These are phyloP conservation scores for Protomyces inundatus DNA, from an alignment of 1,139 yeast genomes.

Conservation along the genomic window DNA sequence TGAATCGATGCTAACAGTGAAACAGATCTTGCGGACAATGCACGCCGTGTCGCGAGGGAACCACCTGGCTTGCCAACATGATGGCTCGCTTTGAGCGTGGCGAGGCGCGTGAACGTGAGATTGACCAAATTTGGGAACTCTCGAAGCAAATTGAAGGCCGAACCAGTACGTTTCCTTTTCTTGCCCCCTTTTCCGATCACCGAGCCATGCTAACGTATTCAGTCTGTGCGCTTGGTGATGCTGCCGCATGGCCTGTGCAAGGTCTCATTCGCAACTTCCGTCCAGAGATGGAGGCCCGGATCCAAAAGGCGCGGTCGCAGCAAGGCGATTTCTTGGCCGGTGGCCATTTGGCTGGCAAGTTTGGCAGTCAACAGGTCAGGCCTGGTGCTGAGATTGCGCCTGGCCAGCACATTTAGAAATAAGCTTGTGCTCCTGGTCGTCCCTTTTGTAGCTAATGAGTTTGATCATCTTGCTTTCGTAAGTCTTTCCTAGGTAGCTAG, in stretches of 20 bases:
- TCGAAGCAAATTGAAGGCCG: conserved; percentile 50
- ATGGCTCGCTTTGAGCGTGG: conserved; percentile 77
- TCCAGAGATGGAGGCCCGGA: conserved; percentile 72
- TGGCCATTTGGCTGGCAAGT: conserved; percentile 20
- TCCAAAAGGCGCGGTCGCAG: conserved; percentile 38
- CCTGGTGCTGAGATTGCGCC: conserved; percentile 25
- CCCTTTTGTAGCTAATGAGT: no score
- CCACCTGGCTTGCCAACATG: conserved; percentile 75
- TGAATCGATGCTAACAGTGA: background rate
- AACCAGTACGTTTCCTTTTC: background rate
- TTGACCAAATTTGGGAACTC: conserved; percentile 74
- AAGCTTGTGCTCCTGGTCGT: no score
- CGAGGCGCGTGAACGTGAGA: conserved; percentile 72
- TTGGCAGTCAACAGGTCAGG: conserved; percentile 8
- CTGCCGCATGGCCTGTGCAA: conserved; percentile 90
- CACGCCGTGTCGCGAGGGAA: conserved; percentile 93
- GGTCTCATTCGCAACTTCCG: conserved; percentile 78
- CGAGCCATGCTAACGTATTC: conserved; percentile 62
- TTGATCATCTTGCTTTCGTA: no score
- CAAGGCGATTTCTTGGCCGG: conserved; percentile 21
- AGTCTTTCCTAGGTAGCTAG: no score
- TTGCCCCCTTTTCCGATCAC: background rate
- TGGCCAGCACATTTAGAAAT: conserved; percentile 3
- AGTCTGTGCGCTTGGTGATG: conserved; percentile 89
- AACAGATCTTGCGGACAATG: conserved; percentile 73